phyloP scores from a whole-genome alignment of 495 filamentous ascomycete genomes.

The Saxispiralis lemnorum region DNA sequence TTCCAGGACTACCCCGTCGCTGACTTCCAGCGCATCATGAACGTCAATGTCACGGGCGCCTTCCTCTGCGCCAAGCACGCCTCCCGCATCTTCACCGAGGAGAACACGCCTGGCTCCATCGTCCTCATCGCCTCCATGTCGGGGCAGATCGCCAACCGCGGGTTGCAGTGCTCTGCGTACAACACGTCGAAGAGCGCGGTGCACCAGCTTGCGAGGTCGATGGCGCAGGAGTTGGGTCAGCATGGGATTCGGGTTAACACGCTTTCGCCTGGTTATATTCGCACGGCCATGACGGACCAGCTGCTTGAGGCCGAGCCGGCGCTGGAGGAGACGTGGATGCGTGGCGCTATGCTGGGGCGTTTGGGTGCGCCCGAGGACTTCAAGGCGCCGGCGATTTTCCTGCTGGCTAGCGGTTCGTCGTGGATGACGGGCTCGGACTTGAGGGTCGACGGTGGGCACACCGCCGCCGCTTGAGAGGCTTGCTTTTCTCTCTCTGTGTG shows the following conservation, averaged over 20 bases:
- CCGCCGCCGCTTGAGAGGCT: neutral
- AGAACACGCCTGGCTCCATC: constrained; percentile 43
- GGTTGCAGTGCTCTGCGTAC: constrained; percentile 61
- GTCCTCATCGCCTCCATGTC: constrained; percentile 66
- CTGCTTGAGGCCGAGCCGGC: constrained; percentile 63
- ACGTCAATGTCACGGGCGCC: constrained; percentile 51
- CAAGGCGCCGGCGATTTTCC: constrained; percentile 39
- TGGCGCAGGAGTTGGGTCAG: constrained; percentile 74
- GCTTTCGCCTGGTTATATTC: constrained; percentile 85
- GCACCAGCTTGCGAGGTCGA: constrained; percentile 63
- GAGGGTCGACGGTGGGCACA: constrained; percentile 21
- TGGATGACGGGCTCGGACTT: constrained; percentile 44
- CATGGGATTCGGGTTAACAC: constrained; percentile 89
- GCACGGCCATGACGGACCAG: constrained; percentile 75
- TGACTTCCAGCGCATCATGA: constrained; percentile 48
- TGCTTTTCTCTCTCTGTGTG: no score
- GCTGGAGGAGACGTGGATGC: constrained; percentile 58
- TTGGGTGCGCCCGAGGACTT: constrained; percentile 70
- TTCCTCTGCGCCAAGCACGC: constrained; percentile 66
- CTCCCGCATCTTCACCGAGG: constrained; percentile 55
- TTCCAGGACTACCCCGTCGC: constrained; percentile 51
- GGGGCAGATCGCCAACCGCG: constrained; percentile 58
- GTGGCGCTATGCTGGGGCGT: constrained; percentile 73
- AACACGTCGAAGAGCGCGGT: constrained; percentile 84
- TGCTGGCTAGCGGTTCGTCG: constrained; percentile 68